Evolutionary conservation across 1,284 basidiomycete species (phyloP), one percentile per base, ranked within the genome.

Genomic region (Bondarzewia mesenterica): DNA sequence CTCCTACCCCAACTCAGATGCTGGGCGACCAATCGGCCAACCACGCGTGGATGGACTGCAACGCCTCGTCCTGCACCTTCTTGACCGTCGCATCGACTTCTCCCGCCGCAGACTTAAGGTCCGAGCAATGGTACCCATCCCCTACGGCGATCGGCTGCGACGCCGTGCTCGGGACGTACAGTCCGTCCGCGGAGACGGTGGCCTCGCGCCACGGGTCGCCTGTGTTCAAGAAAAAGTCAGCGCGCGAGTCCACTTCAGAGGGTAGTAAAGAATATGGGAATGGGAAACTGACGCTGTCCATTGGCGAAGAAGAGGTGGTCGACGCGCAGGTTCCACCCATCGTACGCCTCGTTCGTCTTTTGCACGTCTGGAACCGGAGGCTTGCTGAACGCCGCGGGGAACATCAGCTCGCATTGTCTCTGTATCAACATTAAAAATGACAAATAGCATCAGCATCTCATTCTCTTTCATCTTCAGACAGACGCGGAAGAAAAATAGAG

Each of bases 151-250:
- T 78, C 0, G 78, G 79, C 54, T 81, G 78, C 2, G 59, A 58
- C 1, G 68, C 47, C 2, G 78, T 82, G 58, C 74, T 83, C 15
- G 58, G 21, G 48, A 74, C 38, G 3, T 22, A 4, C 38, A n/a
- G 12, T 67, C 48, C 68, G 25, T 75, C 71, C 1, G 82, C 78
- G 4, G 83, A 85, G 14, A 84, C 66, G 0, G 84, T 85, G 6
- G 76, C 75, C 50, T 82, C 80, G 51, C 75, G 73, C 84, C 83
- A 87, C n/a, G 84, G 82, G 58, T 86, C 84, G 43, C 79, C 82
- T 82, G 36, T n/a, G 29, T 32, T 32, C 12, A n/a, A 16, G 26
- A 29, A n/a, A 14, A 18, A 15, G 18, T 18, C 40, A 21, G 14
- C 2, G 22, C 39, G 5, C 29, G n/a, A n/a, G 29, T 37, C 18